Evolutionary conservation across 345 rosid species (phyloP).

Genomic region (Boechera retrofracta): DNA sequence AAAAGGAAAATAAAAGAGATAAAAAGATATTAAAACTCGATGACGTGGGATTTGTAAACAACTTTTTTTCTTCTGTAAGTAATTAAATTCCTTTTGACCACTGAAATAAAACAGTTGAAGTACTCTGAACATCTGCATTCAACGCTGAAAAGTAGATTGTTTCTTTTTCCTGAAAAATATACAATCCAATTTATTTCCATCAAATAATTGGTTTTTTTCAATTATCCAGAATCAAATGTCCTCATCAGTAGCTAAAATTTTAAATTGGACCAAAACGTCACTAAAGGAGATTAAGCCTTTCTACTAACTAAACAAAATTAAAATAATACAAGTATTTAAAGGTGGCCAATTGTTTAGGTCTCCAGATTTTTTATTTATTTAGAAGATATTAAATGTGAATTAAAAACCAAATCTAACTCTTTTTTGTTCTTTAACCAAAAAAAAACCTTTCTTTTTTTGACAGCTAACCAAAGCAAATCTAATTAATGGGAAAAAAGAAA

Average conservation of each 20-base stretch:
- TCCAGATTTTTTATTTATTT: background rate
- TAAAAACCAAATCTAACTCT: constrained; percentile 13
- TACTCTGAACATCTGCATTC: constrained; percentile 46
- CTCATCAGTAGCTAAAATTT: background rate
- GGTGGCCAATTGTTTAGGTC: constrained; percentile 24
- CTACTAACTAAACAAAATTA: constrained; percentile 3
- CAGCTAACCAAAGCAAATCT: constrained; percentile 24
- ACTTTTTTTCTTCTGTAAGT: constrained; percentile 37
- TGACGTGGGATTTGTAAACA: constrained; percentile 47
- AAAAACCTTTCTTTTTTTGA: background rate
- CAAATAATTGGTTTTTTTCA: background rate
- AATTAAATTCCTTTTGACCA: constrained; percentile 41
- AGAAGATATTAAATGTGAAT: constrained; percentile 8
- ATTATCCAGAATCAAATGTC: constrained; percentile 10
- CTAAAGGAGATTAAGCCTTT: constrained; percentile 7
- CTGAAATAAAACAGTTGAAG: constrained; percentile 42
- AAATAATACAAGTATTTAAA: background rate
- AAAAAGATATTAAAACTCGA: background rate
- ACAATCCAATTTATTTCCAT: background rate
- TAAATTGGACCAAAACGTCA: constrained; percentile 5
- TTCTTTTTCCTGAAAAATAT: constrained; percentile 21
- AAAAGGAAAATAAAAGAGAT: background rate
- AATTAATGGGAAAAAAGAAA: background rate
- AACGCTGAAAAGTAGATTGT: constrained; percentile 40
- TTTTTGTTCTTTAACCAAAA: background rate